A percentile compares a stretch with the other conserved stretches of the same genome.
Conservation (phyloP, 2,329 filamentous ascomycete genomes). For the Domatiomyces catenatus region DNA sequence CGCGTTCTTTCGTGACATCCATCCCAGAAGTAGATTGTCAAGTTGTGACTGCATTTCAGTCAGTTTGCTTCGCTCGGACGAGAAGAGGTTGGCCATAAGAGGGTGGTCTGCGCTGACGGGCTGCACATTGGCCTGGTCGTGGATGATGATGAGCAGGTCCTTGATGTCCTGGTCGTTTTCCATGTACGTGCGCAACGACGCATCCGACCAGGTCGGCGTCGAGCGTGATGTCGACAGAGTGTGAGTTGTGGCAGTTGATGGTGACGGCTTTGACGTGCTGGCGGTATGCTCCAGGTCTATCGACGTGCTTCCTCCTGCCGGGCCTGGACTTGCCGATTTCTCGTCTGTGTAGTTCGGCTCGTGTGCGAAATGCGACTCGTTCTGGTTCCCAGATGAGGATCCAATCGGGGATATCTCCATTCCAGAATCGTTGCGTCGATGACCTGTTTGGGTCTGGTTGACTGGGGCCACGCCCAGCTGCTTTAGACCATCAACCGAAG, state of each 20-base stretch:
- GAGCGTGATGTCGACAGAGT: conserved; percentile 40
- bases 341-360: conserved; percentile 46
- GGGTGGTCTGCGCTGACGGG: conserved; percentile 75
- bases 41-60: conserved; percentile 80
- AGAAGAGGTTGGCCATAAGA: conserved; percentile 63
- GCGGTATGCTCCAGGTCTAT: conserved; percentile 21
- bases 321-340: conserved; percentile 53
- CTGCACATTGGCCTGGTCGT: conserved; percentile 73
- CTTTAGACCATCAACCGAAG: conserved; percentile 5
- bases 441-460: conserved; percentile 18
- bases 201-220: conserved; percentile 68
- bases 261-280: conserved; percentile 18
- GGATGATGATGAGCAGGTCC: conserved; percentile 79
- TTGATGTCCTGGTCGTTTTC: conserved; percentile 79
- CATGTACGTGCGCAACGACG: conserved; percentile 72
- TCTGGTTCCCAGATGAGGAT: conserved; percentile 27
- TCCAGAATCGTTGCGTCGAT: conserved; percentile 52
- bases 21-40: conserved; percentile 71
- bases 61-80: conserved; percentile 71
- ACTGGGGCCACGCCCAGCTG: conserved; percentile 9
- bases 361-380: not conserved
- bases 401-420: conserved; percentile 47
- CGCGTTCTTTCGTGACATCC: conserved; percentile 41
- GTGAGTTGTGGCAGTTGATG: conserved; percentile 35
- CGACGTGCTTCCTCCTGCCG: conserved; percentile 18